Conservation (phyloP, 495 filamentous ascomycete species). For the Annulohypoxylon maeteangense region DNA sequence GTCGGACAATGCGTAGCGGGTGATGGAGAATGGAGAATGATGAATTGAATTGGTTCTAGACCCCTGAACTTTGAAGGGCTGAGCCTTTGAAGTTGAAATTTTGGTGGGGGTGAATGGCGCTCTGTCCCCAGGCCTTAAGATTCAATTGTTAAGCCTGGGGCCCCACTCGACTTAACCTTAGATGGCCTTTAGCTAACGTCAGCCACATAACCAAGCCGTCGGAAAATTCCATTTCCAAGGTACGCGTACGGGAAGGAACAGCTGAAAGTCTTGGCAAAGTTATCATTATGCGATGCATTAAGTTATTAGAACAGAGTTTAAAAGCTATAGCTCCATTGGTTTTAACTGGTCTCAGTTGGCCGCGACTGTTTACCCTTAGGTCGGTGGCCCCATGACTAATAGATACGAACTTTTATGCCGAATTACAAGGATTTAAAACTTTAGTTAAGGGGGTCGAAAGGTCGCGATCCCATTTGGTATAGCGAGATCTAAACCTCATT, state of each 20-base stretch:
- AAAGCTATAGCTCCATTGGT: neutral
- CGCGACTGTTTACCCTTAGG: neutral
- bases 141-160: neutral
- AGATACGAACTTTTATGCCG: neutral
- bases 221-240: neutral
- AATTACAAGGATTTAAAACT: neutral
- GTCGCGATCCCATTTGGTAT: neutral
- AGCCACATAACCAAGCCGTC: neutral
- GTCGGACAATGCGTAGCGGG: neutral
- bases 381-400: neutral
- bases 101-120: neutral
- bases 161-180: neutral
- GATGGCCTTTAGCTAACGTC: neutral
- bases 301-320: neutral
- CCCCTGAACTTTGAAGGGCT: conserved; percentile 2
- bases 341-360: neutral
- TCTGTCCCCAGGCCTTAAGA: neutral
- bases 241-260: neutral
- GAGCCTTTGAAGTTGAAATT: neutral
- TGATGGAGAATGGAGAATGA: neutral
- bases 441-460: neutral
- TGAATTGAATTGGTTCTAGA: neutral
- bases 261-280: neutral
- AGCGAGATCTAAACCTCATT: neutral
- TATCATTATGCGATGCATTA: neutral